A percentile compares a stretch with the other conserved stretches of the same genome.
phyloP scores from a whole-genome alignment of 768 basidiomycete genomes.

The Trametes elegans region DNA sequence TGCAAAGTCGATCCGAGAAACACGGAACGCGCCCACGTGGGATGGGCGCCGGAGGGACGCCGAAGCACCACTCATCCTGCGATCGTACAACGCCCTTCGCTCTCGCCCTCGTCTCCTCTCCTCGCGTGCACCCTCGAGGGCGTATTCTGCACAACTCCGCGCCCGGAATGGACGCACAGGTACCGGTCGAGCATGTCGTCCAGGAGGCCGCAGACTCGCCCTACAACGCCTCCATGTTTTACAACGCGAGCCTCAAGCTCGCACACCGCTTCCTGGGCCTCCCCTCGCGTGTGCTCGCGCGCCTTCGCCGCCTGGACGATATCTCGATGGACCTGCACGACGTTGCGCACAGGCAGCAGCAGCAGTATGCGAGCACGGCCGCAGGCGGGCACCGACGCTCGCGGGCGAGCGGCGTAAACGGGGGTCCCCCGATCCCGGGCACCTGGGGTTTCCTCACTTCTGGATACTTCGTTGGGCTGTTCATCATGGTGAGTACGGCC shows the following conservation, averaged over 20 bases:
- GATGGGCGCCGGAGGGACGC: not conserved
- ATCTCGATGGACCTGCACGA: constrained; percentile 12
- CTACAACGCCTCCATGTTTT: constrained; percentile 16
- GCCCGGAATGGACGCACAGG: not conserved
- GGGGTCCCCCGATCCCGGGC: constrained; percentile 42
- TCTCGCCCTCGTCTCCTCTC: not conserved
- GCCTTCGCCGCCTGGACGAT: constrained; percentile 38
- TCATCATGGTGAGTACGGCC: constrained; percentile 53
- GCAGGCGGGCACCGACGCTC: constrained; percentile 1
- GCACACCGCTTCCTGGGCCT: constrained; percentile 37
- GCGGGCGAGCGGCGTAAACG: not conserved
- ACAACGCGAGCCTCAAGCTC: constrained; percentile 26
- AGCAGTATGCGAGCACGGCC: not conserved
- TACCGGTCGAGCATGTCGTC: not conserved
- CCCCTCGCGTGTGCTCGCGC: constrained; percentile 39
- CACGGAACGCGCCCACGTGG: not conserved
- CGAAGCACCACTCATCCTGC: not conserved
- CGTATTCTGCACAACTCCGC: too few relatives aligned
- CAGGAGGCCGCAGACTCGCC: constrained; percentile 3
- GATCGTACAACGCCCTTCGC: not conserved
- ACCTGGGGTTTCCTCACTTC: constrained; percentile 75
- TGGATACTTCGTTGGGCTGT: constrained; percentile 64
- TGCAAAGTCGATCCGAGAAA: not conserved
- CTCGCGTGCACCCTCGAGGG: not conserved
- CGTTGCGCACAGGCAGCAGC: not conserved